Percentiles rank a stretch among this genome's conserved stretches.
These are phyloP conservation scores for Talaromyces sp. DNA, from an alignment of 2,329 filamentous ascomycete species.

Conservation along the genomic window DNA sequence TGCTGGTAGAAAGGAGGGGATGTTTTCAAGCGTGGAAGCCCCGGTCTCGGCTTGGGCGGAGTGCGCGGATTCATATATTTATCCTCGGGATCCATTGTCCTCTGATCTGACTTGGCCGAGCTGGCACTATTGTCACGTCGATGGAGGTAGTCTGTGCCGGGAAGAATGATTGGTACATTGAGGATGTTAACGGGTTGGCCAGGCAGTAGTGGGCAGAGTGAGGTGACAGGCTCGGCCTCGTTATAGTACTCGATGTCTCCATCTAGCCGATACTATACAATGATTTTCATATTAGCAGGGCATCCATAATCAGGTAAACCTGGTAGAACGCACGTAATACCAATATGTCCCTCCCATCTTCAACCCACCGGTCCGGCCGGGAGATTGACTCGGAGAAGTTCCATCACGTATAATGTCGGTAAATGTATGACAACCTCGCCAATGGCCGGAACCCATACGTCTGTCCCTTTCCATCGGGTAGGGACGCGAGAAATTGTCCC, in stretches of 20 bases:
- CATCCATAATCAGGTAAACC: neutral
- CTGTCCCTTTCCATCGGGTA: conserved; percentile 78
- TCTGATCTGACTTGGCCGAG: conserved; percentile 56
- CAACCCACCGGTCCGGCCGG: conserved; percentile 68
- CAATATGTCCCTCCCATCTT: conserved; percentile 93
- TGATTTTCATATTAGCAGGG: neutral
- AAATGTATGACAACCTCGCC: conserved; percentile 84
- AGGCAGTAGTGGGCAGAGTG: conserved; percentile 75
- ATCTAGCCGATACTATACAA: conserved; percentile 71
- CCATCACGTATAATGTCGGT: conserved; percentile 81
- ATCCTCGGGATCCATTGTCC: conserved; percentile 72
- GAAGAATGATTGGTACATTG: conserved; percentile 67
- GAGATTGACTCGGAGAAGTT: conserved; percentile 46
- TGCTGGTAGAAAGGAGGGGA: conserved; percentile 33
- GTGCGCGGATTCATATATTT: conserved; percentile 67
- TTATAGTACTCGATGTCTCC: conserved; percentile 73
- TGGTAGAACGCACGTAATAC: conserved; percentile 69
- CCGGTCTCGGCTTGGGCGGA: conserved; percentile 45
- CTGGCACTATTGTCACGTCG: conserved; percentile 63
- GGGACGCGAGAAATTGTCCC: conserved; percentile 82
- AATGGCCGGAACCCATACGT: conserved; percentile 68
- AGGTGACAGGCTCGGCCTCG: conserved; percentile 66
- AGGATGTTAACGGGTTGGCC: conserved; percentile 84
- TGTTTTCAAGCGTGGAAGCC: conserved; percentile 39
- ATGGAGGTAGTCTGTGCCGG: conserved; percentile 39